Base-by-base conservation (phyloP, 2,329 filamentous ascomycete species). In the Diplodia corticola region DNA sequence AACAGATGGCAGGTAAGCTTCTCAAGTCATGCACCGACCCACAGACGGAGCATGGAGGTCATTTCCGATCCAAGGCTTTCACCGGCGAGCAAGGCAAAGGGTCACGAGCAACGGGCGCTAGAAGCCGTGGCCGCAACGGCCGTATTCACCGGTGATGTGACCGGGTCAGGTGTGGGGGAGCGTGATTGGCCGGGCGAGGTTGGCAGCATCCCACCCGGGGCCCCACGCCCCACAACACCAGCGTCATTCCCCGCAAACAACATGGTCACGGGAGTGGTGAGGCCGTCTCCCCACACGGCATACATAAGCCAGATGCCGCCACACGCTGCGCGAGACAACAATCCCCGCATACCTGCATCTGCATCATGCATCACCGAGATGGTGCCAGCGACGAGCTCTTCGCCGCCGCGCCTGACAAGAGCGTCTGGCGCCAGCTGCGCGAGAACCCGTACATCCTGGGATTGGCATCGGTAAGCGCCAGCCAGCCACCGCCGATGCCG, bases 401-500 rank as follows among this genome's bases (percentile, higher is more conserved):
- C 33, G 33, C 33, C 10, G 33, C 33, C 10, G 33, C 10, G 33
- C 4, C 33, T 10, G 6, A 35, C 33, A 35, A 35, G 10, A 10
- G 33, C 33, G 33, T 35, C 12, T 10, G 5, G 37, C 55, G 55
- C 55, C 55, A 59, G 7, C 37, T 59, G 22, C 35, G 55, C 5
- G 55, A 59, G 55, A 59, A 59, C 6, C 55, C 55, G 5, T 59
- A 59, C 24, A 28, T 59, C 37, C n/a, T 59, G 7, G 55, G 55
- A 2, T 46, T 59, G 33, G 55, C 55, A 46, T 59, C 55, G 6
- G 55, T 59, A 17, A 46, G 53, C 35, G 13, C 13, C 24, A 5
- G 6, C 1, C 15, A 30, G n/a, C n/a, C 3, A 28, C 13, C 10
- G 24, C 22, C 3, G 24, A 13, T 28, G 4, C 15, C 17, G 9